Evolutionary conservation across 371 early-diverging fungal genomes (phyloP).

Genomic region (Apophysomyces ossiformis): DNA sequence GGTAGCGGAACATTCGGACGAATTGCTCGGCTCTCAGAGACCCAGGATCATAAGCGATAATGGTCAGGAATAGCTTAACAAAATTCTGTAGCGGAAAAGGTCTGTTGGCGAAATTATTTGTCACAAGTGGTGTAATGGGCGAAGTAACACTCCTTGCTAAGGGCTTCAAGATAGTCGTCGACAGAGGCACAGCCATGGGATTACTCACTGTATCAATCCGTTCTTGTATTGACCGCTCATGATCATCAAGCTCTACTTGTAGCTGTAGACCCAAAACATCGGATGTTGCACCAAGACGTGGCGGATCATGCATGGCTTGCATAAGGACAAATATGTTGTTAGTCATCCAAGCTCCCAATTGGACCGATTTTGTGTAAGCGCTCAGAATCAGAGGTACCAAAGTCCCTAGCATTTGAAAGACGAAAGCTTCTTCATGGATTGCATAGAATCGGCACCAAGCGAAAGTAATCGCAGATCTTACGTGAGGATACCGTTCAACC

Average conservation of each 20-base stretch:
- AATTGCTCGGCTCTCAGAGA: constrained; percentile 71
- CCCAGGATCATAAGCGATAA: constrained; percentile 71
- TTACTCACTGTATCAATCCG: constrained; percentile 50
- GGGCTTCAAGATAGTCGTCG: constrained; percentile 48
- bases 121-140: constrained; percentile 39
- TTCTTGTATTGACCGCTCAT: constrained; percentile 49
- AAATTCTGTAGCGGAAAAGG: constrained; percentile 59
- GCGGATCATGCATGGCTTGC: constrained; percentile 48
- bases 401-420: constrained; percentile 70
- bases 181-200: constrained; percentile 41
- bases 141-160: constrained; percentile 40
- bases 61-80: constrained; percentile 65
- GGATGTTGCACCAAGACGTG: constrained; percentile 43
- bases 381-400: constrained; percentile 62
- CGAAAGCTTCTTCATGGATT: constrained; percentile 69
- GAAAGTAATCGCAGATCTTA: constrained; percentile 60
- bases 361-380: constrained; percentile 36
- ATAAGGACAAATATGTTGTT: constrained; percentile 49
- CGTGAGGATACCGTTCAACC: constrained; percentile 41
- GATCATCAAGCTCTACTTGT: constrained; percentile 56
- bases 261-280: constrained; percentile 53
- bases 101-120: constrained; percentile 37
- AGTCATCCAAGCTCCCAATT: constrained; percentile 48
- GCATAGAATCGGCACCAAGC: constrained; percentile 66
- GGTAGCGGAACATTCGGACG: constrained; percentile 53